These are phyloP conservation scores for Hericium rajendrae DNA, from an alignment of 768 basidiomycete species.

Conservation along the genomic window DNA sequence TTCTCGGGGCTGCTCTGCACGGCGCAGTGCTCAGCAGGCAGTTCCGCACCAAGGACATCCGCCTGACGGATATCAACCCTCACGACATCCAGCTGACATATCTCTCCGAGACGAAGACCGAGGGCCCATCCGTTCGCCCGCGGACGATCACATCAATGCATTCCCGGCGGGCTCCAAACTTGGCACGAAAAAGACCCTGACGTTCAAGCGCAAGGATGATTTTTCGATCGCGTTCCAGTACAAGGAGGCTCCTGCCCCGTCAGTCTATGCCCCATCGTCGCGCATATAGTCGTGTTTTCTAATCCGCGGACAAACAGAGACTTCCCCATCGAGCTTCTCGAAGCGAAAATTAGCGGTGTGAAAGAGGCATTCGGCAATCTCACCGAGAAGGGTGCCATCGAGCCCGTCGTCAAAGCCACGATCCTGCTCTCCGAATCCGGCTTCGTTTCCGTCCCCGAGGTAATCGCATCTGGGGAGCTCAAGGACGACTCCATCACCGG, in stretches of 20 bases:
- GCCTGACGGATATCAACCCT: constrained; percentile 60
- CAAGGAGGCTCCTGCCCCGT: constrained; percentile 54
- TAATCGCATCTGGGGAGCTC: constrained; percentile 68
- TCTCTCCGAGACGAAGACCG: constrained; percentile 47
- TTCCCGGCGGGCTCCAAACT: constrained; percentile 72
- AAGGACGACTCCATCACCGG: constrained; percentile 74
- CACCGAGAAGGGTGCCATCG: constrained; percentile 69
- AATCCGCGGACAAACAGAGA: constrained; percentile 31
- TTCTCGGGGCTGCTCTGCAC: constrained; percentile 86
- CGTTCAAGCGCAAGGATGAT: constrained; percentile 79
- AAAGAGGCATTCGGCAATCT: constrained; percentile 72
- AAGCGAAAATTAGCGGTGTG: constrained; percentile 65
- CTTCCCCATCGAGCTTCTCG: constrained; percentile 64
- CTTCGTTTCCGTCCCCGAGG: constrained; percentile 72
- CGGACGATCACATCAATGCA: constrained; percentile 64
- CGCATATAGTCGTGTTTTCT: not conserved
- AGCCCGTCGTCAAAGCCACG: constrained; percentile 82
- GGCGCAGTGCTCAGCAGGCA: constrained; percentile 82
- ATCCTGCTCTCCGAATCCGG: constrained; percentile 80
- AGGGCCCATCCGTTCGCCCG: constrained; percentile 28
- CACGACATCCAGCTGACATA: constrained; percentile 79
- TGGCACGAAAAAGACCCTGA: constrained; percentile 77
- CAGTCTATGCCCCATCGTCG: constrained; percentile 19
- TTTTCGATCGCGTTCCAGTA: constrained; percentile 75
- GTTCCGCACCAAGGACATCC: constrained; percentile 93